Conservation (phyloP, 2,329 filamentous ascomycete genomes). For the Stachybotrys echinatus region DNA sequence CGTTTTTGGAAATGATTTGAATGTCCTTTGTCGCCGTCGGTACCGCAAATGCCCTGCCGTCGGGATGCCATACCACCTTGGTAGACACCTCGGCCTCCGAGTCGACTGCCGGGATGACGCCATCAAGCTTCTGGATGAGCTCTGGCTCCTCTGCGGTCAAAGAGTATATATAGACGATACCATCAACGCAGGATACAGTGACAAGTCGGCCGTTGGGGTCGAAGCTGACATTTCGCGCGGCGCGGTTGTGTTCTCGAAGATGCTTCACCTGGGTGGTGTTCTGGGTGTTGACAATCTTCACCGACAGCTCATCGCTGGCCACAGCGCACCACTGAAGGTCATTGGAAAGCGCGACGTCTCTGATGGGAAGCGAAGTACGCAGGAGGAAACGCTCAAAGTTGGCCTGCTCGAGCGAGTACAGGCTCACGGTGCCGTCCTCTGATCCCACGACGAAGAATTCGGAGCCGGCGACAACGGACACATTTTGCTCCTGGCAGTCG, state of each 20-base stretch:
- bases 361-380: conserved; percentile 77
- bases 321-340: conserved; percentile 87
- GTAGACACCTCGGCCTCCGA: conserved; percentile 68
- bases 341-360: conserved; percentile 77
- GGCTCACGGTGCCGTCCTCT: conserved; percentile 93
- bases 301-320: conserved; percentile 90
- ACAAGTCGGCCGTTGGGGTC: conserved; percentile 73
- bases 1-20: conserved; percentile 78
- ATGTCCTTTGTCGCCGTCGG: conserved; percentile 79
- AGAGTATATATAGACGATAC: conserved; percentile 85
- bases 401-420: conserved; percentile 75
- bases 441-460: conserved; percentile 84
- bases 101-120: conserved; percentile 74
- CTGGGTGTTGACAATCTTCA: conserved; percentile 79
- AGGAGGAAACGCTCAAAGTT: conserved; percentile 76
- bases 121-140: conserved; percentile 78
- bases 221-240: conserved; percentile 89
- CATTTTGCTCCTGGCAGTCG: conserved; percentile 82
- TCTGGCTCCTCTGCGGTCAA: conserved; percentile 72
- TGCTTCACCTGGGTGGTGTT: conserved; percentile 74
- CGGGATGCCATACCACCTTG: conserved; percentile 83
- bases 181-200: conserved; percentile 81
- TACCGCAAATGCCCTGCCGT: conserved; percentile 84
- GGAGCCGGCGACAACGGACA: conserved; percentile 69
- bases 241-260: conserved; percentile 75